Conservation (phyloP, 1,139 yeast genomes). For the Fermentozyma sake region DNA sequence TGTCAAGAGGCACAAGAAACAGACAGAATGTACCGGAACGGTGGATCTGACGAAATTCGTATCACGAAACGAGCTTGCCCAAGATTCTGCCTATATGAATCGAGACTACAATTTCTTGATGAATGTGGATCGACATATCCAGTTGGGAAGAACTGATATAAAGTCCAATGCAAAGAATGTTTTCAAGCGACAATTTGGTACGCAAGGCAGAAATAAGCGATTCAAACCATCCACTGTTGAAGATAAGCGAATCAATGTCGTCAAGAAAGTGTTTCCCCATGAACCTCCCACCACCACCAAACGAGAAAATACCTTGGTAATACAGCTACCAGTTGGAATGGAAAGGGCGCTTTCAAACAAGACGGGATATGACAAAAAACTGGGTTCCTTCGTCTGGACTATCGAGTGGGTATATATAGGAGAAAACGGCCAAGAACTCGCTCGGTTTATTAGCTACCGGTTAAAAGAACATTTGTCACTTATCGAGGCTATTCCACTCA, state of each 20-base stretch:
- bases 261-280: slow-evolving; percentile 20
- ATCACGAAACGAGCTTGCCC: slow-evolving; percentile 34
- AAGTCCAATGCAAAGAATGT: slow-evolving; percentile 30
- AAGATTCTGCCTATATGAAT: slow-evolving; percentile 46
- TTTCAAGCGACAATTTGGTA: slow-evolving; percentile 25
- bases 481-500: slow-evolving; percentile 38
- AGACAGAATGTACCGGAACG: slow-evolving; percentile 61
- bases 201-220: slow-evolving; percentile 19
- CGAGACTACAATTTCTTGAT: slow-evolving; percentile 80
- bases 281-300: slow-evolving; percentile 23
- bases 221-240: slow-evolving; percentile 12
- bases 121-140: slow-evolving; percentile 53
- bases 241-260: slow-evolving; percentile 24
- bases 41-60: slow-evolving; percentile 62
- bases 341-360: slow-evolving; percentile 61
- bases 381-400: slow-evolving; percentile 70
- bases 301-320: slow-evolving; percentile 36
- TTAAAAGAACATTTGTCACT: slow-evolving; percentile 36
- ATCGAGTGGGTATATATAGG: slow-evolving; percentile 63
- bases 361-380: slow-evolving; percentile 68
- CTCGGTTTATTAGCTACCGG: slow-evolving; percentile 41
- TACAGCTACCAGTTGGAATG: slow-evolving; percentile 71
- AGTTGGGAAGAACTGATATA: slow-evolving; percentile 50
- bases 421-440: slow-evolving; percentile 15
- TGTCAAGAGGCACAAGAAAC: slow-evolving; percentile 63